Conservation (phyloP, 495 filamentous ascomycete species). For the Penicillium angulare region DNA sequence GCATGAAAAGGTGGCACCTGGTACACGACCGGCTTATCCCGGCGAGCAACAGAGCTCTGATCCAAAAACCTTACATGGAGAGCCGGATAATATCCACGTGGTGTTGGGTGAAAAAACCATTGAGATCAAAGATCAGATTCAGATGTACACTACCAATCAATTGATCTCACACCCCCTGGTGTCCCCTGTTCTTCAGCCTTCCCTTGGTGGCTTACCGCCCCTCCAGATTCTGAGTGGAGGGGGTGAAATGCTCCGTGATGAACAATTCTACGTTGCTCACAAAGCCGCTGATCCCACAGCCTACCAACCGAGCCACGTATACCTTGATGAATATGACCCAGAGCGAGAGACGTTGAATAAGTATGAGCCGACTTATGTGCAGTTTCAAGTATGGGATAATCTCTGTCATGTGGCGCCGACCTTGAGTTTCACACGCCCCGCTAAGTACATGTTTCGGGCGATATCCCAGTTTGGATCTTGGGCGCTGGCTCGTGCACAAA, state of each 20-base stretch:
- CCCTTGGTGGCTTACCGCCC: conserved; percentile 84
- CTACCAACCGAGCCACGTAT: conserved; percentile 66
- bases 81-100: conserved; percentile 50
- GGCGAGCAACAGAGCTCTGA: conserved; percentile 30
- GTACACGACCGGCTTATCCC: conserved; percentile 31
- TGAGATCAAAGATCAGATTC: conserved; percentile 86
- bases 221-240: conserved; percentile 83
- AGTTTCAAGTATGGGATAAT: conserved; percentile 96
- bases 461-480: conserved; percentile 91
- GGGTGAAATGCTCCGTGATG: conserved; percentile 84
- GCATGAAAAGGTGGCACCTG: conserved; percentile 21
- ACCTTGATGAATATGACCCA: conserved; percentile 64
- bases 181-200: conserved; percentile 80
- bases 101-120: conserved; percentile 70
- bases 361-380: conserved; percentile 82
- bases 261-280: conserved; percentile 93
- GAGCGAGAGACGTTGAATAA: conserved; percentile 51
- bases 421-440: conserved; percentile 86
- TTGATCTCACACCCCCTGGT: conserved; percentile 84
- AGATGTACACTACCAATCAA: conserved; percentile 90
- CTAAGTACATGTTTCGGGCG: conserved; percentile 89
- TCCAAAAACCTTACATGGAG: conserved; percentile 23
- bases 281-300: conserved; percentile 80
- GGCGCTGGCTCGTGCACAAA: conserved; percentile 80
- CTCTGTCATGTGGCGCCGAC: conserved; percentile 90